Evolutionary conservation across 495 filamentous ascomycete species (phyloP).

Genomic region (Annulohypoxylon nitens): DNA sequence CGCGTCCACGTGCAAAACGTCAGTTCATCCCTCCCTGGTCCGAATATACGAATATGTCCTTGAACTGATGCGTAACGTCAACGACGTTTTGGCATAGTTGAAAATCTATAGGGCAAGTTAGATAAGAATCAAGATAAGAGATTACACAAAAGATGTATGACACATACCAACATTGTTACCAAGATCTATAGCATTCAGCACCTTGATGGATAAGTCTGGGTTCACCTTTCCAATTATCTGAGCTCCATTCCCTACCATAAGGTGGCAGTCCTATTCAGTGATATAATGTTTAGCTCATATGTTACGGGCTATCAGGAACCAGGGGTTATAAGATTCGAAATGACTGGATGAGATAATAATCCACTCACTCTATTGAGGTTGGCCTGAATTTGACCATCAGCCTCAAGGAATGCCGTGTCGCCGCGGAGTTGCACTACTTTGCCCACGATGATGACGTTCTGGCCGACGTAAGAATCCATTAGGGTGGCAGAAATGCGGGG

Average conservation of each 20-base stretch:
- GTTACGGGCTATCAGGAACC: background rate
- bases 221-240: conserved; percentile 96
- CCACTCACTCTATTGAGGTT: conserved; percentile 76
- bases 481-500: conserved; percentile 77
- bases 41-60: conserved; percentile 67
- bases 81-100: conserved; percentile 84
- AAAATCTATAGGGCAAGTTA: conserved; percentile 70
- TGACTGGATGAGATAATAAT: background rate
- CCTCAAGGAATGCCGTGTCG: conserved; percentile 83
- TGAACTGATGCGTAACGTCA: conserved; percentile 87
- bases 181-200: conserved; percentile 82
- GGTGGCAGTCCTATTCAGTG: conserved; percentile 74
- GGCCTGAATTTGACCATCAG: conserved; percentile 77
- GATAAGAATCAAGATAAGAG: background rate
- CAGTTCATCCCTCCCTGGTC: conserved; percentile 49
- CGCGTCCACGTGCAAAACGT: conserved; percentile 50
- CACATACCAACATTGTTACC: conserved; percentile 75
- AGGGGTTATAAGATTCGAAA: background rate
- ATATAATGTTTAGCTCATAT: conserved; percentile 35
- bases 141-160: background rate
- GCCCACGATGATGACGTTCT: conserved; percentile 86
- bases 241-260: conserved; percentile 80
- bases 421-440: conserved; percentile 84
- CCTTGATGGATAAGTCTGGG: conserved; percentile 79
- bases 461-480: conserved; percentile 75